Evolutionary conservation across 2,329 filamentous ascomycete species (phyloP).

Genomic region (Neonectria ditissima): DNA sequence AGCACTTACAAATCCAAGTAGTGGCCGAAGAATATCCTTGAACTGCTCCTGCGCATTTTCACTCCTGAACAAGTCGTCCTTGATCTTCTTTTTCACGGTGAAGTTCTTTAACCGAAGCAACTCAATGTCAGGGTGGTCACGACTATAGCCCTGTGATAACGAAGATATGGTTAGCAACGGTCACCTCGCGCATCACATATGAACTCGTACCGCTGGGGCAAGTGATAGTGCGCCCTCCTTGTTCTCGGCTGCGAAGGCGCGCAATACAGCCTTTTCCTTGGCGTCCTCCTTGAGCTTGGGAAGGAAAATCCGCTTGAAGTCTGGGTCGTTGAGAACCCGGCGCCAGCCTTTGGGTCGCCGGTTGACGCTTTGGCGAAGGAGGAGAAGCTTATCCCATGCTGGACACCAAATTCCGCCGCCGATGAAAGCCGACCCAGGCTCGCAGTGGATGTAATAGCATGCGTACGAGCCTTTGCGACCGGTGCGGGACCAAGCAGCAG

Average conservation of each 20-base stretch:
- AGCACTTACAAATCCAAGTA: conserved; percentile 82
- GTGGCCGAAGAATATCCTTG: conserved; percentile 70
- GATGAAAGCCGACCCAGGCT: conserved; percentile 78
- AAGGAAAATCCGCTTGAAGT: conserved; percentile 74
- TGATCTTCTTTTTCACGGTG: conserved; percentile 75
- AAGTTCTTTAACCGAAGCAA: conserved; percentile 85
- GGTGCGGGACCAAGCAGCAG: conserved; percentile 87
- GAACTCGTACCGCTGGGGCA: conserved; percentile 77
- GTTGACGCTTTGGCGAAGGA: conserved; percentile 81
- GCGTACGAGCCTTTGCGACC: conserved; percentile 90
- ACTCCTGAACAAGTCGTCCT: conserved; percentile 73
- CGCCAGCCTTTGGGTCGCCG: conserved; percentile 77
- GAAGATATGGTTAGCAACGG: conserved; percentile 49
- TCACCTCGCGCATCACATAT: background rate
- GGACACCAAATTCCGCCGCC: conserved; percentile 88
- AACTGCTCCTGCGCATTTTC: conserved; percentile 74
- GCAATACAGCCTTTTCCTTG: conserved; percentile 65
- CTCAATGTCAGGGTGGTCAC: conserved; percentile 81
- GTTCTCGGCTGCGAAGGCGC: conserved; percentile 79
- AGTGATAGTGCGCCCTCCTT: conserved; percentile 83
- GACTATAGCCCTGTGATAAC: conserved; percentile 78
- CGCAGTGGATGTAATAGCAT: conserved; percentile 87
- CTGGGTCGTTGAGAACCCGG: conserved; percentile 69
- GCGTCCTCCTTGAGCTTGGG: conserved; percentile 53
- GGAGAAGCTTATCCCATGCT: conserved; percentile 74